These are phyloP conservation scores for Rachicladosporium sp. DNA, from an alignment of 2,329 filamentous ascomycete genomes.

Conservation along the genomic window DNA sequence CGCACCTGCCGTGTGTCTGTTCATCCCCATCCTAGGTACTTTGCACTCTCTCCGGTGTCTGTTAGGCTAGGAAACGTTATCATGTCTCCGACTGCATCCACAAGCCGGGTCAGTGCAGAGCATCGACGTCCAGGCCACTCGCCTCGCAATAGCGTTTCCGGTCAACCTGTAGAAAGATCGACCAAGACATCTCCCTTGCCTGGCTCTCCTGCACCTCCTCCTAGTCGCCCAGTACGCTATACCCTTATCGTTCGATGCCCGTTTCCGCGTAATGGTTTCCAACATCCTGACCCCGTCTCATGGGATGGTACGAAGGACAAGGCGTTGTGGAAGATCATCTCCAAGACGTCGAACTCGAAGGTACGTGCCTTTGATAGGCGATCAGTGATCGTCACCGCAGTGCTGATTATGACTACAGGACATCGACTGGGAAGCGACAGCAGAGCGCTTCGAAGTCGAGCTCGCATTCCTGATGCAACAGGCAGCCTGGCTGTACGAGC, in stretches of 20 bases:
- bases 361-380: too few relatives aligned
- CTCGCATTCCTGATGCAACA: slow-evolving; percentile 85
- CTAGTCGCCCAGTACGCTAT: slow-evolving; percentile 17
- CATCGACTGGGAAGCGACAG: slow-evolving; percentile 53
- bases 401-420: slow-evolving; percentile 34
- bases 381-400: too few relatives aligned
- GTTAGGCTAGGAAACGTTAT: too few relatives aligned
- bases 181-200: too few relatives aligned
- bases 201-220: neutral
- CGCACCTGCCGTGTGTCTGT: too few relatives aligned
- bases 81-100: too few relatives aligned
- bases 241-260: slow-evolving; percentile 85
- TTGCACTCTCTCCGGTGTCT: too few relatives aligned
- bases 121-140: too few relatives aligned
- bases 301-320: slow-evolving; percentile 85
- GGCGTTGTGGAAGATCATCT: slow-evolving; percentile 79
- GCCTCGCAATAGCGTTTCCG: too few relatives aligned
- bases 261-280: slow-evolving; percentile 73
- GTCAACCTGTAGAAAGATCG: too few relatives aligned
- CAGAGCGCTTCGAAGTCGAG: slow-evolving; percentile 63
- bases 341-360: slow-evolving; percentile 58
- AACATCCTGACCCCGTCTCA: slow-evolving; percentile 77
- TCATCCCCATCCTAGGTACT: too few relatives aligned
- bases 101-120: too few relatives aligned
- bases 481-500: slow-evolving; percentile 84